Percentiles rank a stretch among this genome's conserved stretches.
Conservation (phyloP, 129 eudicot species). For the Saussurea involucrata region DNA sequence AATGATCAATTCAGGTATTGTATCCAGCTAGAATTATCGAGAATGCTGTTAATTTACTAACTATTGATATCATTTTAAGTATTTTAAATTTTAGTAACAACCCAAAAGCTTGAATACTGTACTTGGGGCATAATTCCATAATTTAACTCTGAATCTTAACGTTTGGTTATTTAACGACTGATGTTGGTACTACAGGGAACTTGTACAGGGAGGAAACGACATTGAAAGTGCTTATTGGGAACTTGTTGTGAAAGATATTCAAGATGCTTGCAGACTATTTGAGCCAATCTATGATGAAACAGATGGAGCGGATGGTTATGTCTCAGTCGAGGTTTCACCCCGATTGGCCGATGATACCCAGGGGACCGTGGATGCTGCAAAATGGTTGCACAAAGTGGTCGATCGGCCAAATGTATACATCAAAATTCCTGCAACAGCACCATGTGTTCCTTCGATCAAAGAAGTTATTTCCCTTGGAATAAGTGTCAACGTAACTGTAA, state of each 20-base stretch:
- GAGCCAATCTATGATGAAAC: constrained; percentile 89
- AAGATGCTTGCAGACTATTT: constrained; percentile 95
- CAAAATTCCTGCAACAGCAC: constrained; percentile 94
- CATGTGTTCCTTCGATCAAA: constrained; percentile 86
- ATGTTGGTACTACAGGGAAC: constrained; percentile 54
- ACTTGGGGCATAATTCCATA: not conserved
- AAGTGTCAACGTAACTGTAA: constrained; percentile 96
- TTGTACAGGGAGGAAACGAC: constrained; percentile 93
- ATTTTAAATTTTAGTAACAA: not conserved
- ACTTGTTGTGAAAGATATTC: constrained; percentile 93
- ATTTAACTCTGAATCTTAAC: not conserved
- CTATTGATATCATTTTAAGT: too few relatives aligned
- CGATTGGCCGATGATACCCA: constrained; percentile 88
- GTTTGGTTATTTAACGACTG: not conserved
- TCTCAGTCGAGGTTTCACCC: constrained; percentile 98
- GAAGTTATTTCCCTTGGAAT: constrained; percentile 83
- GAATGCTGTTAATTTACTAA: not conserved
- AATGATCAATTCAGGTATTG: constrained; percentile 93
- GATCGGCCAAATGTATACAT: constrained; percentile 88
- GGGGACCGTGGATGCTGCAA: constrained; percentile 90
- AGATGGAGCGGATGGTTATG: constrained; percentile 91
- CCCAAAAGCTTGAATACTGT: not conserved
- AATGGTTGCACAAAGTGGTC: constrained; percentile 84
- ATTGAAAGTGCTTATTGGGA: constrained; percentile 98
- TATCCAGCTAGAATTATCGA: not conserved